Evolutionary conservation across 139 green algal genomes (phyloP), one percentile per base, ranked within the genome.

Genomic region (Chlorokybus atmophyticus): DNA sequence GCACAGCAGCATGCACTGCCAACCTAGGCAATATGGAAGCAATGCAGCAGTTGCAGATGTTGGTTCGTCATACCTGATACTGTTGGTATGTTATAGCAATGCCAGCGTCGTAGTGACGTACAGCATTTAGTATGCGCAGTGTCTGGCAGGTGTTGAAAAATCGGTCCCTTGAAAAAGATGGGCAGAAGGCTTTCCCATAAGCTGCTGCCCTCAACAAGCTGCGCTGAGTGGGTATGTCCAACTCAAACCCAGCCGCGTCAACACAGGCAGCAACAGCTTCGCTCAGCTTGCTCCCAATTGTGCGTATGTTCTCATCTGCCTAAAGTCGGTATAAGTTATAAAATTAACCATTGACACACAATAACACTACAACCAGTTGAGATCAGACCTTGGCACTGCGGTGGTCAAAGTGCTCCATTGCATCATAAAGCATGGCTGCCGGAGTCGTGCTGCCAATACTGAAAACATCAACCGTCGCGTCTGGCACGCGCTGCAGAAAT

Each of bases 361-460:
- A n/a, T n/a, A n/a, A n/a, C n/a, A n/a, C n/a, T n/a, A n/a, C n/a
- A n/a, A n/a, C n/a, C n/a, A n/a, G n/a, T n/a, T n/a, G n/a, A n/a
- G n/a, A n/a, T n/a, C n/a, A 10, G 10, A 44, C 35, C 35, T 44
- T 44, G 10, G 35, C 35, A 30, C 74, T 74, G 26, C 69, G 61
- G 6, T 53, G 50, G n/a, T 94, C 86, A 49, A 83, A 93, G 50
- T 89, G 72, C 31, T 83, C 62, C 2, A 86, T 50, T 0, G 86
- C 85, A 26, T 94, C 81, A 55, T 79, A 84, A 50, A 95, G 77
- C 24, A 84, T 31, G 1, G 80, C 81, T 0, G 21, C 57, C 3
- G 64, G 64, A 8, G 42, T 52, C 3, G 64, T 72, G 57, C 47
- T 61, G 26, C 57, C 64, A 21, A 72, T 48, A 10, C 42, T n/a